Percentiles rank a stretch among this genome's conserved stretches.
These are phyloP conservation scores for Candida sanyaensis DNA, from an alignment of 1,139 yeast genomes.

Conservation along the genomic window DNA sequence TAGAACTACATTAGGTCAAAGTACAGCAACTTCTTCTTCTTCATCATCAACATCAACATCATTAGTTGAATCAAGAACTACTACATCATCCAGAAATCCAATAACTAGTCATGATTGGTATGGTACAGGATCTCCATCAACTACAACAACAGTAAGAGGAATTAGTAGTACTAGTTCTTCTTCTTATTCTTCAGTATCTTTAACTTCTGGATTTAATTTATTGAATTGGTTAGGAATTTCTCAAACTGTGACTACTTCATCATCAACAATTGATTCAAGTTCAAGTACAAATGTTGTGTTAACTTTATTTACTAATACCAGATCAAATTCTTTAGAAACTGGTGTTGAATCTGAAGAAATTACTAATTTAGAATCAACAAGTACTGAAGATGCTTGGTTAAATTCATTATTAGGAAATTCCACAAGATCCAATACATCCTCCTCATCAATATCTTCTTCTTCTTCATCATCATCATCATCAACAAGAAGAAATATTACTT, in stretches of 20 bases:
- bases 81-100: not conserved
- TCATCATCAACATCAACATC: too few relatives aligned
- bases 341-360: not conserved
- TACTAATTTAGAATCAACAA: not conserved
- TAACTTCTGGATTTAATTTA: not conserved
- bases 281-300: not conserved
- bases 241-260: not conserved
- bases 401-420: not conserved
- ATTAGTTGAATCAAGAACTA: not conserved
- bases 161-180: not conserved
- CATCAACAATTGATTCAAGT: not conserved
- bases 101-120: conserved; percentile 1
- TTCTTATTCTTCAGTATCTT: not conserved
- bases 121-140: not conserved
- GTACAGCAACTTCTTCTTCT: conserved; percentile 2
- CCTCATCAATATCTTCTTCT: not conserved
- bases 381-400: not conserved
- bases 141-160: not conserved
- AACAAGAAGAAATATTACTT: not conserved
- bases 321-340: not conserved
- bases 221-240: not conserved
- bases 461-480: not conserved
- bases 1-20: conserved; percentile 7
- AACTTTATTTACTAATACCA: not conserved
- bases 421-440: not conserved